Base-by-base conservation (phyloP, 148 eudicot species). In the Camellia lanceoleosa region DNA sequence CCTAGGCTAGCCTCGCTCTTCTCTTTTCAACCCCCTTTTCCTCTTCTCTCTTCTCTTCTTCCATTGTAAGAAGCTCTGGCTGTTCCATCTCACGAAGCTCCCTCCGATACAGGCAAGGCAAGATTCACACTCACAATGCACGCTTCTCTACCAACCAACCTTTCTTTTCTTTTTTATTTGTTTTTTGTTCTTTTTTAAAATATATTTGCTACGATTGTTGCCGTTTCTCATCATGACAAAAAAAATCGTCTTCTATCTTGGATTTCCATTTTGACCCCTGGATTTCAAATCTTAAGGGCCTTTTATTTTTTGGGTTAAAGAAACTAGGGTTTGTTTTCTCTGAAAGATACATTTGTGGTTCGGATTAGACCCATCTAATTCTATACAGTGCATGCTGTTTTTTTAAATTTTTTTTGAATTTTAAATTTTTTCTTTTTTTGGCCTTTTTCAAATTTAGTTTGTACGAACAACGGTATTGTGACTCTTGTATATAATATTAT, bases 101-200 rank as follows among this genome's bases (percentile, higher is more conserved):
- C 44, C 16, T 75, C 3, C 44, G 8, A 23, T 9, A 52, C 80
- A 66, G 79, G 80, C 63, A 56, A 68, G 80, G 80, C 63, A 56
- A 68, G 80, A 68, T 78, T 69, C 43, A 14, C 38, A 38, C 65
- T 70, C 3, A 58, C 73, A 55, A 68, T 78, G 80, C 54, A 12
- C 41, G 51, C 47, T 7, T 64, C 79, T 30, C 14, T 65, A 6
- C 58, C 8, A 14, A 70, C 14, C 8, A 5, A 8, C 19, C 43
- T 9, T 70, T 7, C n/a, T 5, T 60, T 16, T 60, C 47, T 9
- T 2, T 2, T 55, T 51, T 18, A 44, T 44, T 70, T 8, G 11
- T 47, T 19, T 64, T 51, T 43, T 41, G 2, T 42, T 10, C 15
- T 23, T 13, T 30, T 30, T 30, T 30, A 30, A 30, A 30, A 30